These are phyloP conservation scores for Austroboletus festivus DNA, from an alignment of 768 basidiomycete species.

Conservation along the genomic window DNA sequence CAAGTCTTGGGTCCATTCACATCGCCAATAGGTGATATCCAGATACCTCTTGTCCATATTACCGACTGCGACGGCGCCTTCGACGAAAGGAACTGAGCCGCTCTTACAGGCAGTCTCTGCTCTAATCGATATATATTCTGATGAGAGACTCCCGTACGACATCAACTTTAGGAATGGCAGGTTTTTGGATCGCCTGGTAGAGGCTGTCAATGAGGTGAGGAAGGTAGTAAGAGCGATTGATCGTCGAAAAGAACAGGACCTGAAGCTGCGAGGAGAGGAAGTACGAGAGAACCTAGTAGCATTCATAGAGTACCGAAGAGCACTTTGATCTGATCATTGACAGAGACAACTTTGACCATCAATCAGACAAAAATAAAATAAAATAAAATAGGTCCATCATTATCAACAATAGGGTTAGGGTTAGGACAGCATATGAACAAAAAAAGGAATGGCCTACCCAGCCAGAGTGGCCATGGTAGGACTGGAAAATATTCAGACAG, in stretches of 20 bases:
- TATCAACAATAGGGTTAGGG: constrained; percentile 29
- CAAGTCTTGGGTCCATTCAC: background rate
- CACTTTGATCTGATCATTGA: constrained; percentile 38
- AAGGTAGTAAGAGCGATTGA: constrained; percentile 65
- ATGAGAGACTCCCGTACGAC: constrained; percentile 79
- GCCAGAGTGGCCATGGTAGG: constrained; percentile 64
- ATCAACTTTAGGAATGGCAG: constrained; percentile 67
- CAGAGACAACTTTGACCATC: too few species aligned
- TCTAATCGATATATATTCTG: constrained; percentile 90
- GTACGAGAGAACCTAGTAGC: constrained; percentile 72
- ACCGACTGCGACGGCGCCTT: constrained; percentile 38
- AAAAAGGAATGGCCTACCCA: constrained; percentile 48
- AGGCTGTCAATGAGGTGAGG: constrained; percentile 60
- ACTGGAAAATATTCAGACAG: constrained; percentile 74
- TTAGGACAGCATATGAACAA: constrained; percentile 30
- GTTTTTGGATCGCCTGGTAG: constrained; percentile 53
- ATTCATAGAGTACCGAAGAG: constrained; percentile 70
- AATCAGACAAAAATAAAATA: too few species aligned
- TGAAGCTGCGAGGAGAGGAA: constrained; percentile 70
- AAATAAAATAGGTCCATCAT: too few species aligned
- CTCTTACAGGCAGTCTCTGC: constrained; percentile 77
- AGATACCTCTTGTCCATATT: constrained; percentile 64
- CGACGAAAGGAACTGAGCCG: constrained; percentile 57
- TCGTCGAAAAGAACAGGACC: constrained; percentile 58
- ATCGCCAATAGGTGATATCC: constrained; percentile 51